These are phyloP conservation scores for Xylaria venustula DNA, from an alignment of 495 filamentous ascomycete species.

Conservation along the genomic window DNA sequence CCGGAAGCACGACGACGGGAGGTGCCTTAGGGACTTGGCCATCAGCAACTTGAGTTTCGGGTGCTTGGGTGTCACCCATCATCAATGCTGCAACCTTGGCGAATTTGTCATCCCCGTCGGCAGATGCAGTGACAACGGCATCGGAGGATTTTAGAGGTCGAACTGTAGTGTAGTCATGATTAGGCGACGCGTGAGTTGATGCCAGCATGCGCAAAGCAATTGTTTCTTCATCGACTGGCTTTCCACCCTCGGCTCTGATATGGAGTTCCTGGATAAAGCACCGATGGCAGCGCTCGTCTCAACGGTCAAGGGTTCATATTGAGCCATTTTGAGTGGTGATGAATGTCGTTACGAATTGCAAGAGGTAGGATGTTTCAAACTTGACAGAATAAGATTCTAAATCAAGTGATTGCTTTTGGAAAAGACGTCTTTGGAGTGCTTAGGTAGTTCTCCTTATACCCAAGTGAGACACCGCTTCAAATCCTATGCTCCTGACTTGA, in stretches of 20 bases:
- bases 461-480: background rate
- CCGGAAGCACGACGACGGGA: background rate
- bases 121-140: background rate
- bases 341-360: background rate
- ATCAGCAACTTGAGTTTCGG: background rate
- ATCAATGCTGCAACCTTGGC: background rate
- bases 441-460: background rate
- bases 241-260: background rate
- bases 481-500: background rate
- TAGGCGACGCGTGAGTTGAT: background rate
- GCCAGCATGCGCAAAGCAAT: background rate
- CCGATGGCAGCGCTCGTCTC: background rate
- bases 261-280: background rate
- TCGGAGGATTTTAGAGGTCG: background rate
- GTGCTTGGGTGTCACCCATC: background rate
- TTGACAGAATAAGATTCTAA: background rate
- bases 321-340: background rate
- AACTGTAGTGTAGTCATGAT: background rate
- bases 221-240: background rate
- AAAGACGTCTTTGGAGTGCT: background rate
- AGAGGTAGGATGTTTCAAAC: background rate
- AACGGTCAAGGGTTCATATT: background rate
- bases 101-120: background rate
- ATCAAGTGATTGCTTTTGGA: background rate
- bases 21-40: background rate